A percentile compares a stretch with the other conserved stretches of the same genome.
Conservation (phyloP, 129 eudicot species). For the Helianthus annuus region HanXRQr2.0-SUNRISE NC_035440.2:115532571-115533070, state of each 20-base stretch:
- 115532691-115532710: neutral
- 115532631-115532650: neutral
- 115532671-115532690: neutral
- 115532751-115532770: neutral
- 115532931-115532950: conserved; percentile 36
- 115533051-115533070: neutral
- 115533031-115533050: neutral
- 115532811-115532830: neutral
- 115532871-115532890: conserved; percentile 77
- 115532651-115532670: neutral
- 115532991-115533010: neutral
- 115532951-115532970: conserved; percentile 12
- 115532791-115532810: neutral
- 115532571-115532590: neutral
- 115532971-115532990: conserved; percentile 6
- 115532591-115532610: neutral
- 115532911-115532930: conserved; percentile 89
- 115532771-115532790: neutral
- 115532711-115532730: neutral
- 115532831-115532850: conserved; percentile 6
- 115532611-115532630: neutral
- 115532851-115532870: conserved; percentile 56
- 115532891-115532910: conserved; percentile 71
- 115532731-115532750: neutral
- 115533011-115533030: conserved; percentile 1